Base-by-base conservation (phyloP, 495 filamentous ascomycete genomes). In the Cetradonia linearis region DNA sequence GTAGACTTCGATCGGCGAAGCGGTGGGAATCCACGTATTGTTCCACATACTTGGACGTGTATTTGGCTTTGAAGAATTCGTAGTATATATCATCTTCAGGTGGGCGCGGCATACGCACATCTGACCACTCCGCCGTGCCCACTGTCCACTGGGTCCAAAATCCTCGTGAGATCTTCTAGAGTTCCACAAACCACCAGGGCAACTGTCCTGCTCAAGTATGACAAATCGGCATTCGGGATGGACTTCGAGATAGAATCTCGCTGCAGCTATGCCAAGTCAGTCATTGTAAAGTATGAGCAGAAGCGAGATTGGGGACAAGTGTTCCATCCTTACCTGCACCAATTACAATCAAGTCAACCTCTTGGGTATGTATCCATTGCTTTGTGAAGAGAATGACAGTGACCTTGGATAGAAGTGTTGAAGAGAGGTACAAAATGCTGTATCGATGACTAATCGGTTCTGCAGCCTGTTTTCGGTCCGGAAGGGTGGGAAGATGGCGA, bases 121-220 rank as follows among this genome's bases (percentile, higher is more conserved):
- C 73, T 1, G 74, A 73, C 55, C 68, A 78, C 46, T 72, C 71
- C 9, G 68, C 68, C 62, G 68, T 68, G 31, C 71, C 63, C 20
- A 70, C 42, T 28, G 68, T 66, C 52, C 67, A 69, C 63, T 78
- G 74, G 20, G 73, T 73, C 70, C 71, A 75, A 78, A 78, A 13
- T 53, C 50, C 28, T 70, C 63, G 62, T 74, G 74, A 20, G 59
- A 58, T 59, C 70, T 66, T 65, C 67, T 61, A 30, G 62, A 33
- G 49, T 65, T 69, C 72, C 72, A 73, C 27, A 70, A 67, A 28
- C 72, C 72, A 44, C 72, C 72, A n/a, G 67, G 60, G 33, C 58
- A 63, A 20, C 38, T 61, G 56, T 66, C 66, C 28, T 57, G 38
- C 59, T 75, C 72, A 7, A 75, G 63, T 28, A 75, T 69, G 20